phyloP scores from a whole-genome alignment of 1,284 basidiomycete species.

The Trichosporon faecale region DNA sequence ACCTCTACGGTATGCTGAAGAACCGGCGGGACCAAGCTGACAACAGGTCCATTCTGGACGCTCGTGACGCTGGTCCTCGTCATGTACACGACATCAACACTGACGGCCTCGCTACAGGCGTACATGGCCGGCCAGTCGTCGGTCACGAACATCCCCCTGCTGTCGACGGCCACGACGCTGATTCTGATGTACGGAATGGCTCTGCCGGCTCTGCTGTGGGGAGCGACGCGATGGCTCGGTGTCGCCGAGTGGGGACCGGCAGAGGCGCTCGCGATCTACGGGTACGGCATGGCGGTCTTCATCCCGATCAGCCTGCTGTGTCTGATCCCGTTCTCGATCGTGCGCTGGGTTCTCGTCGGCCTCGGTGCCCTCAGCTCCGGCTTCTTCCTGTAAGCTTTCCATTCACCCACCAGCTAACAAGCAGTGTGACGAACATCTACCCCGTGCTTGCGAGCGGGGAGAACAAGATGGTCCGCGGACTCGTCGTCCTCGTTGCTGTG shows the following conservation, averaged over 20 bases:
- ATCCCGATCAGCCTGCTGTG: conserved; percentile 69
- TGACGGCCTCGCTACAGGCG: conserved; percentile 74
- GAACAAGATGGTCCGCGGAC: conserved; percentile 72
- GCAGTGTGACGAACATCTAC: conserved; percentile 69
- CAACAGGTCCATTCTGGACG: conserved; percentile 85
- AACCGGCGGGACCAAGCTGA: neutral
- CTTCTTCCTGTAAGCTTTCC: conserved; percentile 64
- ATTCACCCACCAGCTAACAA: conserved; percentile 7
- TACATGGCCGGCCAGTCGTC: conserved; percentile 62
- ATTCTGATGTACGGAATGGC: conserved; percentile 82
- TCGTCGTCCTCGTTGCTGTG: conserved; percentile 67
- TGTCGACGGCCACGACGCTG: conserved; percentile 74
- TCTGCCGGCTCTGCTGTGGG: conserved; percentile 65
- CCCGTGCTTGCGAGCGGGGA: conserved; percentile 81
- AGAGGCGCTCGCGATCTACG: conserved; percentile 60
- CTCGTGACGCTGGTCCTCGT: conserved; percentile 86
- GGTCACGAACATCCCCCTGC: conserved; percentile 66
- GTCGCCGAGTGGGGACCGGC: conserved; percentile 79
- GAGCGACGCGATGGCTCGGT: conserved; percentile 73
- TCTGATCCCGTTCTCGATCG: conserved; percentile 70
- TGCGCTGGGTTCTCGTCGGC: conserved; percentile 74
- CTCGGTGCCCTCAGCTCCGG: conserved; percentile 71
- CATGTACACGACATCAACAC: conserved; percentile 84
- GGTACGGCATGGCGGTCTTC: conserved; percentile 54
- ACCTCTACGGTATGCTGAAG: conserved; percentile 52